A percentile compares a stretch with the other conserved stretches of the same genome.
Evolutionary conservation across 2,329 filamentous ascomycete species (phyloP).

Genomic region (Trichophyton mentagrophytes): DNA sequence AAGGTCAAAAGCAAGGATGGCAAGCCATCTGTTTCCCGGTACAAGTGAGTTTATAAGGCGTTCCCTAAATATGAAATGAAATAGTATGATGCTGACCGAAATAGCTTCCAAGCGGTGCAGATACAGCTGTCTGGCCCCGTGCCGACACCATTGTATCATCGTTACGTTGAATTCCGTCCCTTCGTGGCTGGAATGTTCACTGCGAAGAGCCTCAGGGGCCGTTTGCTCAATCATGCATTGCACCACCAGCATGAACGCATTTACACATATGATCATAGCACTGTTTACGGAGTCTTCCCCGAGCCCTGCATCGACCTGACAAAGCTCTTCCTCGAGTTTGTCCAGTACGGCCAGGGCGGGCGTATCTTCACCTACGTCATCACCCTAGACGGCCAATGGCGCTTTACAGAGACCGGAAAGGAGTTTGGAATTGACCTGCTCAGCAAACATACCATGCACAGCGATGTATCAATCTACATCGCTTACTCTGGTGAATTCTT

Average conservation of each 20-base stretch:
- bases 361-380: conserved; percentile 86
- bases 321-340: conserved; percentile 70
- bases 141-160: conserved; percentile 69
- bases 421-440: conserved; percentile 90
- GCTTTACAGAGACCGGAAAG: conserved; percentile 90
- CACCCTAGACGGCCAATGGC: conserved; percentile 71
- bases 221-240: conserved; percentile 67
- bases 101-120: conserved; percentile 81
- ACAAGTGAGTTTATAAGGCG: conserved; percentile 49
- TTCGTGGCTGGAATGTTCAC: conserved; percentile 85
- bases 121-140: conserved; percentile 78
- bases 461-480: conserved; percentile 79
- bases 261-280: conserved; percentile 74
- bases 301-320: conserved; percentile 58
- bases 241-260: conserved; percentile 82
- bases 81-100: background rate
- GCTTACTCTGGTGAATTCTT: conserved; percentile 92
- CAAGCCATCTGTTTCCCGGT: conserved; percentile 52
- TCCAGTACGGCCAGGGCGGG: conserved; percentile 72
- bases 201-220: conserved; percentile 61
- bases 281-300: conserved; percentile 56
- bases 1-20: conserved; percentile 43
- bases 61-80: background rate
- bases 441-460: conserved; percentile 95
- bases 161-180: conserved; percentile 84